These are phyloP conservation scores for Adansonia gregorii DNA, from an alignment of 441 rosid genomes.

Conservation along the genomic window DNA sequence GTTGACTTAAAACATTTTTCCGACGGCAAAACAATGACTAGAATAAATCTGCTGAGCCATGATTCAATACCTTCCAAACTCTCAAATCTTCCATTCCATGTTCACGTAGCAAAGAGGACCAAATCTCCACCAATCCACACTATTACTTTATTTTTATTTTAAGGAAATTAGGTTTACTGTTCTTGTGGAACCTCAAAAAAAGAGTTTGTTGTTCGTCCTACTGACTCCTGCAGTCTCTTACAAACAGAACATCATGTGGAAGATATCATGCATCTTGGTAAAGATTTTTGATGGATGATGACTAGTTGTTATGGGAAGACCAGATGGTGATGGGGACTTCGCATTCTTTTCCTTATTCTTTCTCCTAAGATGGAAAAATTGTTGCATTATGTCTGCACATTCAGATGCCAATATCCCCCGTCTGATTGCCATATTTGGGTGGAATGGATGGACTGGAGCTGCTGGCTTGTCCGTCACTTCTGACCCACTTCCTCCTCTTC, in stretches of 20 bases:
- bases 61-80: not conserved
- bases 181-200: not conserved
- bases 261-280: conserved; percentile 72
- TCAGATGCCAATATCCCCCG: conserved; percentile 77
- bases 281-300: conserved; percentile 55
- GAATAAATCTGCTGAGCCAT: not conserved
- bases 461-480: conserved; percentile 63
- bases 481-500: conserved; percentile 44
- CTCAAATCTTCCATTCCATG: not conserved
- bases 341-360: conserved; percentile 62
- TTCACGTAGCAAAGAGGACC: not conserved
- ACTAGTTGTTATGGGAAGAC: conserved; percentile 43
- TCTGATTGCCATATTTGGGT: conserved; percentile 83
- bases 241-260: conserved; percentile 71
- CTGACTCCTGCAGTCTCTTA: conserved; percentile 29
- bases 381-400: conserved; percentile 90
- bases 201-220: not conserved
- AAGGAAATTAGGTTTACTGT: not conserved
- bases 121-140: not conserved
- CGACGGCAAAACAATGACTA: not conserved
- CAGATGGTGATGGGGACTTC: conserved; percentile 49
- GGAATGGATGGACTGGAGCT: conserved; percentile 90
- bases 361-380: conserved; percentile 90
- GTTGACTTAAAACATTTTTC: not conserved
- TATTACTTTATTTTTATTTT: not conserved